Conservation (phyloP, 345 rosid genomes). For the Toxicodendron radicans region DNA sequence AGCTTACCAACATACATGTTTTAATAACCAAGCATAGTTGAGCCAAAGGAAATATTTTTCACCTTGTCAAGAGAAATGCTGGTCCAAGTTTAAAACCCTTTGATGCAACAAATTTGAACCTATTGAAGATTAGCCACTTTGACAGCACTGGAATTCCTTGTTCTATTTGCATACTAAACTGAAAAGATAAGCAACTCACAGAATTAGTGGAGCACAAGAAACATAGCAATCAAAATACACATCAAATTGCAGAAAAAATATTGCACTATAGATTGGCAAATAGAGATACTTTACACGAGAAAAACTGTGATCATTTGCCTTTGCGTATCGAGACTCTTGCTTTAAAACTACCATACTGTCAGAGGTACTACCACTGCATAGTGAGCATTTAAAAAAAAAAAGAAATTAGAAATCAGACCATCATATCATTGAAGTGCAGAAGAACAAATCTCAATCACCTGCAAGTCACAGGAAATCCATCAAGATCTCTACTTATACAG, state of each 20-base stretch:
- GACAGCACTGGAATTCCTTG: constrained; percentile 93
- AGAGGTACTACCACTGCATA: constrained; percentile 69
- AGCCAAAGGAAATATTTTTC: constrained; percentile 20
- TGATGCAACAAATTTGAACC: constrained; percentile 80
- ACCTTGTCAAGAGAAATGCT: constrained; percentile 87
- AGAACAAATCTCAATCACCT: constrained; percentile 49
- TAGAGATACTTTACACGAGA: constrained; percentile 59
- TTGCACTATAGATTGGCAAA: constrained; percentile 11
- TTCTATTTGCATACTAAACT: constrained; percentile 87
- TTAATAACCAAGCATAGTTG: constrained; percentile 10
- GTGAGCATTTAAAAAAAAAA: constrained; percentile 26
- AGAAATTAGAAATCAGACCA: constrained; percentile 27
- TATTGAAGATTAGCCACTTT: constrained; percentile 89
- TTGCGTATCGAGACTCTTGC: constrained; percentile 89
- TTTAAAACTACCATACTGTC: constrained; percentile 91
- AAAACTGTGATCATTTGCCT: constrained; percentile 77
- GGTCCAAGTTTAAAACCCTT: constrained; percentile 89
- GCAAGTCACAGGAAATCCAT: constrained; percentile 88
- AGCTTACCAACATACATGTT: neutral
- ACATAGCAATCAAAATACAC: neutral
- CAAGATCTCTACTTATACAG: constrained; percentile 73
- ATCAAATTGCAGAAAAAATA: constrained; percentile 8
- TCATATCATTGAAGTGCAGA: constrained; percentile 19
- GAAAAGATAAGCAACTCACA: constrained; percentile 33
- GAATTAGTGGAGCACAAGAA: constrained; percentile 11